These are phyloP conservation scores for Ascochyta viciae-villosae DNA, from an alignment of 2,329 filamentous ascomycete genomes.

Conservation along the genomic window DNA sequence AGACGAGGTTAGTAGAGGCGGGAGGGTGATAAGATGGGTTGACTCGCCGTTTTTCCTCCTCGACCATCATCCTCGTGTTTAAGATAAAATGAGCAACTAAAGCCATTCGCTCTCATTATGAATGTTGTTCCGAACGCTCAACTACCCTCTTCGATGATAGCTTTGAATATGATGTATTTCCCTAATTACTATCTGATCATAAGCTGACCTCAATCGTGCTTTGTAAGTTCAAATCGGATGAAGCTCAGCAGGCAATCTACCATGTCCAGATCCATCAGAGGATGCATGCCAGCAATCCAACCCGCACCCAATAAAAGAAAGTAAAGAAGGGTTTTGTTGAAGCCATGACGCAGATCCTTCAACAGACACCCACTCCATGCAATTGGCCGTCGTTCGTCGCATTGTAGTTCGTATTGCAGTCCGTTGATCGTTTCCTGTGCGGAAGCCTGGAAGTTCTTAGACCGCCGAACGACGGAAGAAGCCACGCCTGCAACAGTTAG, in stretches of 20 bases:
- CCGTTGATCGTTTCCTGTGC: background rate
- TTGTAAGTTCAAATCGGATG: background rate
- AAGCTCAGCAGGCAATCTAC: background rate
- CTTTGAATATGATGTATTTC: background rate
- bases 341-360: too few species aligned
- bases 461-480: slow-evolving; percentile 3
- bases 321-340: background rate
- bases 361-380: background rate
- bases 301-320: background rate
- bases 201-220: background rate
- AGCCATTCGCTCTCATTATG: background rate
- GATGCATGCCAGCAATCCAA: background rate
- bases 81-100: background rate
- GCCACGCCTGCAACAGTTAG: slow-evolving; percentile 5
- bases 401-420: background rate
- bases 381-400: background rate
- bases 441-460: background rate
- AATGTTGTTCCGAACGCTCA: too few species aligned
- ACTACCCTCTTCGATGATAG: background rate
- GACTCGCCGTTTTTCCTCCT: background rate
- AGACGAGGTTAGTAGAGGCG: slow-evolving; percentile 8
- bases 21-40: slow-evolving; percentile 9
- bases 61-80: background rate
- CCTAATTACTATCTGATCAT: background rate
- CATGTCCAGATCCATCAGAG: background rate